These are phyloP conservation scores for Penicillium sp. DNA, from an alignment of 2,329 filamentous ascomycete genomes.

Conservation along the genomic window DNA sequence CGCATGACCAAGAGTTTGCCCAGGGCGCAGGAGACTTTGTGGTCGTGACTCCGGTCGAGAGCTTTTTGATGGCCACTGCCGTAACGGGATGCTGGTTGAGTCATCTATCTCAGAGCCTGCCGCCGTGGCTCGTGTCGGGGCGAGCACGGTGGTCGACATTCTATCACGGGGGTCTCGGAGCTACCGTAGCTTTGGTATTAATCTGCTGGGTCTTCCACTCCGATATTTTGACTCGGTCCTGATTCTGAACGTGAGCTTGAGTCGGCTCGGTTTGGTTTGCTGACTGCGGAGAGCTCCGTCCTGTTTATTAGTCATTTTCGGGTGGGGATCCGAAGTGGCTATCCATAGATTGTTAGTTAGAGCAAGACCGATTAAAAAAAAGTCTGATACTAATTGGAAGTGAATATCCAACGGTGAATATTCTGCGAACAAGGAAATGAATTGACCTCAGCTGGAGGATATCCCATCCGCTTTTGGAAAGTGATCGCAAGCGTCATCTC, in stretches of 20 bases:
- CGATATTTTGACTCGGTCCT: not conserved
- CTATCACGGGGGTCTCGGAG: not conserved
- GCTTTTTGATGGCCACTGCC: not conserved
- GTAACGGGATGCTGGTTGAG: slow-evolving; percentile 5
- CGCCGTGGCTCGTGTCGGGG: not conserved
- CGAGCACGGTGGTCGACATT: slow-evolving; percentile 10
- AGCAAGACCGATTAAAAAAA: too few species aligned
- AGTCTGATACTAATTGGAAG: not conserved
- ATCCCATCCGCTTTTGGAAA: not conserved
- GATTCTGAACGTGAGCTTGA: not conserved
- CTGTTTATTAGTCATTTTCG: not conserved
- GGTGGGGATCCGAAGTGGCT: not conserved
- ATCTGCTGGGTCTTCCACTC: not conserved
- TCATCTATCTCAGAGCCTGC: slow-evolving; percentile 3
- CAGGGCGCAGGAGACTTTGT: slow-evolving; percentile 1
- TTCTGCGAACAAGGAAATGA: too few species aligned
- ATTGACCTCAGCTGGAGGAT: not conserved
- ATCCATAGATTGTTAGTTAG: not conserved
- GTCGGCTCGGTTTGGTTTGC: not conserved
- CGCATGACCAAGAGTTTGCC: not conserved
- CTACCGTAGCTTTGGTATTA: not conserved
- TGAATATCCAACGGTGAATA: too few species aligned
- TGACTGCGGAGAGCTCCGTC: not conserved
- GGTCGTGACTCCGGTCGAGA: not conserved
- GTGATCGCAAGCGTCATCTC: not conserved